Base-by-base conservation (phyloP, 352 stramenopile genomes). In the Pythium phragmitis region DNA sequence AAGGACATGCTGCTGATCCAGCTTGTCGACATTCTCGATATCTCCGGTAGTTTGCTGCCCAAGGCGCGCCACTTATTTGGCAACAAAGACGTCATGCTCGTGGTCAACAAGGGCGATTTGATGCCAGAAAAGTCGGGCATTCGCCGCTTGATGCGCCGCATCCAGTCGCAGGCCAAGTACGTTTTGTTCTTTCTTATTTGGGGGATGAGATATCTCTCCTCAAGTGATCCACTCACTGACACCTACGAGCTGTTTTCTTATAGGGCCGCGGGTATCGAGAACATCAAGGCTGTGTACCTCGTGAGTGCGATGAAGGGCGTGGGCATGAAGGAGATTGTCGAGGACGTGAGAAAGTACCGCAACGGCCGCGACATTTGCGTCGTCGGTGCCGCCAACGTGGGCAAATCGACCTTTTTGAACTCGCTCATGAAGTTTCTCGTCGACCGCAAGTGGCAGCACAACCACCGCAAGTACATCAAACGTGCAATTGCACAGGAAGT, bases 401-500 rank as follows among this genome's bases (percentile, higher is more conserved):
- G 92, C 63, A 98, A 98, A 71, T 94, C 80, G 55, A 96, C 89
- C 48, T 97, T 98, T 63, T 74, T 98, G 26, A 98, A 98, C 74
- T 86, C 88, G 47, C 84, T 97, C 55, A 78, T 98, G 67, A 80
- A 88, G 52, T 83, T 82, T 45, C 55, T 94, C n/a, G 72, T 85
- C 36, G 80, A 90, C 39, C 81, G 82, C 65, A 92, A 92, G 72
- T 92, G 83, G 83, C 78, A 91, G 62, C 83, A 92, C 67, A 92
- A 92, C 72, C 83, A 92, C 60, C 81, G 83, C 74, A 91, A 91
- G 70, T 92, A 91, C 76, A 91, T 90, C 78, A 91, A 91, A 58
- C 77, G 88, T 50, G 50, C 69, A 0, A 39, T 9, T 1, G 7
- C 11, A 13, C 34, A 39, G 11, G 75, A 89, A 34, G 70, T 92